Base-by-base conservation (phyloP, 176 grass and related monocot genomes). In the Carex littledalei region DNA sequence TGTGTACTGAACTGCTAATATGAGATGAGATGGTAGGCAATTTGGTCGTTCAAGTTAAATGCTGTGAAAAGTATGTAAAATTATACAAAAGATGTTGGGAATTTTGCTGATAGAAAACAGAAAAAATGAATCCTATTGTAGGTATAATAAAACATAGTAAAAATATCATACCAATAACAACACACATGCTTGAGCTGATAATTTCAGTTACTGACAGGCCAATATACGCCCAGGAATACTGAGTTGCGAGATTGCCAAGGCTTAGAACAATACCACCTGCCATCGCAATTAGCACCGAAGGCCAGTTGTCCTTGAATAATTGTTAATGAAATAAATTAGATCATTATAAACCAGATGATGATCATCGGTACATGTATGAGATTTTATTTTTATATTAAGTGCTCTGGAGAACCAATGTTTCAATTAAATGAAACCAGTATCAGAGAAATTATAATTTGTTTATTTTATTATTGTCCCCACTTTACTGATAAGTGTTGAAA, bases 201-300 rank as follows among this genome's bases (percentile, higher is more conserved):
- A 99, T 90, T 81, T 99, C 96, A 4, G 96, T 99, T 50, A 99
- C 93, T 0, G 93, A 90, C 2, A 98, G 88, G 0, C 95, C 96
- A 7, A 99, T 90, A 64, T 85, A 99, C 0, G 96, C 96, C 96
- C 96, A 99, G 10, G 88, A 90, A 58, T 99, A 99, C 84, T 99
- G 96, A 16, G 96, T 99, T 14, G 96, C 82, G 50, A 99, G 78
- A n/a, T 91, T 99, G 6, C 96, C 96, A 2, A 99, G 89, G 73
- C 93, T 95, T 5, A 95, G 87, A n/a, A 90, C 84, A 17, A 95
- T 63, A 15, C 96, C 96, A 20, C 96, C 96, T 0, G 83, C 84
- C 81, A 94, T 92, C 1, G 96, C 96, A 22, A 99, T 89, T 79
- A 99, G 50, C 26, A 94, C 85, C 0, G 93, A 99, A 24, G 93